Base-by-base conservation (phyloP, 768 basidiomycete genomes). In the Xerocomellus dryophilus region DNA sequence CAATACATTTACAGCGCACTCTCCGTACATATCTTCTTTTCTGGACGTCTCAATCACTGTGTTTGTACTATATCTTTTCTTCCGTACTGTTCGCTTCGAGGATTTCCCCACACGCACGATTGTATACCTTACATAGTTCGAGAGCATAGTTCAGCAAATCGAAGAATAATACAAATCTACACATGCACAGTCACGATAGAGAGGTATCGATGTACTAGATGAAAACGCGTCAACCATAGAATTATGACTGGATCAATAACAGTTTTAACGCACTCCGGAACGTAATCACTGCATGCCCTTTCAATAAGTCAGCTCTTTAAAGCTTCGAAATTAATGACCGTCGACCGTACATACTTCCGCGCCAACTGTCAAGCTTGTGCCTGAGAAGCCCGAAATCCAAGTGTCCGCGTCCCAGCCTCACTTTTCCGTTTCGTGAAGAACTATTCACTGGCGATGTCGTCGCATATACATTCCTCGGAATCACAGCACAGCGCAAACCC, bases 401-500 rank as follows among this genome's bases (percentile, higher is more conserved):
- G 45, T 5, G 32, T 44, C 31, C 29, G 34, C 42, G 5, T 43
- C 43, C 46, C 44, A 32, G n/a, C 21, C 4, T 38, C 34, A 20
- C 48, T 36, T 31, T 36, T 23, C 29, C 17, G 11, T 39, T 45
- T 11, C 36, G 40, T 43, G 35, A 38, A 47, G 27, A n/a, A 32
- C 12, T 15, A 20, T 46, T 35, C 38, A n/a, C 27, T 27, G n/a
- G 40, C 32, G 42, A 61, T 64, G 58, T 48, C 56, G 38, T 61
- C 53, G 18, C 49, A 51, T n/a, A 47, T 32, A 52, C 61, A 48
- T 17, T 36, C 53, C 40, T 35, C 56, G 15, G 65, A 50, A 25
- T 50, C 57, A 31, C 68, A 60, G 34, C 61, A 47, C 27, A 57
- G 53, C 21, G 47, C 46, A 35, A 71, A 65, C 54, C 62, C 66